Evolutionary conservation across 2,329 filamentous ascomycete genomes (phyloP), one percentile per base, ranked within the genome.

Genomic region (Hypoxylon sp.): DNA sequence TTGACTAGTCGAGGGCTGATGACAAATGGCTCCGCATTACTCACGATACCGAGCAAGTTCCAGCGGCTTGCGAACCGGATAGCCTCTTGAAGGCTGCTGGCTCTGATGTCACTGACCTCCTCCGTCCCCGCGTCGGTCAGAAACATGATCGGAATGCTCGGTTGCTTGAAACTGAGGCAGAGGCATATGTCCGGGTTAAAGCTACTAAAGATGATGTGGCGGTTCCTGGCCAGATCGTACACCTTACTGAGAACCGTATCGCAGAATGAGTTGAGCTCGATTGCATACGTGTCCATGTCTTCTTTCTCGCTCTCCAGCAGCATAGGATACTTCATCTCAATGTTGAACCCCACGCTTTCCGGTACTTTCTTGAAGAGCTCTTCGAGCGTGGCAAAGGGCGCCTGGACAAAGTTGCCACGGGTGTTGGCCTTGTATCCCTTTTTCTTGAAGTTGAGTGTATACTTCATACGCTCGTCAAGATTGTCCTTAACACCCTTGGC

Each of bases 281-380:
- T 92, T 0, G 93, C 94, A 75, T 97, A 97, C 2, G 92, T 92
- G 77, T 97, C 95, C 94, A 98, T 97, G 72, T 97, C 93, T 71
- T 97, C 92, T 77, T 96, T 92, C 78, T 97, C 93, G 63, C 89
- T 93, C 83, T 99, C 96, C 77, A 95, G 91, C 43, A 99, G 87
- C 94, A 98, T 98, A 4, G 96, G 96, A 77, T 99, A 99, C 81
- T 99, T 98, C 87, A 99, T 92, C 82, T 99, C 96, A 72, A 99
- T 97, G 79, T 99, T 98, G 85, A 99, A 99, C 12, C 96, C 94
- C 21, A 97, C 91, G 12, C 88, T 85, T 68, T 91, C 87, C 0
- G 94, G 93, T 0, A 99, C 82, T 75, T 94, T 90, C 73, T 88
- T 87, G 81, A 99, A 97, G 77, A 98, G 89, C 67, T 97, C 93